These are phyloP conservation scores for Erysiphe pulchra DNA, from an alignment of 2,329 filamentous ascomycete species.

Conservation along the genomic window DNA sequence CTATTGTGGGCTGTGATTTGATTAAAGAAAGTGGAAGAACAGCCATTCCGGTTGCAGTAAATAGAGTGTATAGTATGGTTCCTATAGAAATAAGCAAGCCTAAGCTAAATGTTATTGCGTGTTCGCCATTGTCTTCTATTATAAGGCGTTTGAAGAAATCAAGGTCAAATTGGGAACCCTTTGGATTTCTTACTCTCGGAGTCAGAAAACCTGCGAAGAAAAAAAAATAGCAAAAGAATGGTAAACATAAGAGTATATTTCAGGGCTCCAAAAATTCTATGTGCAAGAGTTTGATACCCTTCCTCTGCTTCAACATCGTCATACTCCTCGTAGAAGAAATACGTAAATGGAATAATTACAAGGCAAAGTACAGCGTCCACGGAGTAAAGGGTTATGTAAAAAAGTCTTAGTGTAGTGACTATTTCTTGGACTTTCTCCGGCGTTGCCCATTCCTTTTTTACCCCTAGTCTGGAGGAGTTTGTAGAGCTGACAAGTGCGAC, in stretches of 20 bases:
- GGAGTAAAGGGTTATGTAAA: conserved; percentile 85
- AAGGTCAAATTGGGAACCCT: conserved; percentile 46
- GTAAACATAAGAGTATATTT: conserved; percentile 84
- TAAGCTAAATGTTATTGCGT: conserved; percentile 69
- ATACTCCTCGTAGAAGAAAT: conserved; percentile 96
- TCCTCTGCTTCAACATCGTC: conserved; percentile 72
- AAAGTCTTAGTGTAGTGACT: conserved; percentile 52
- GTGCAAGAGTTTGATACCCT: conserved; percentile 42
- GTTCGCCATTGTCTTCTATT: conserved; percentile 70
- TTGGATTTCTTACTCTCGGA: conserved; percentile 44
- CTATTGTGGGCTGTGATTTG: conserved; percentile 71
- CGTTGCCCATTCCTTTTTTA: conserved; percentile 87
- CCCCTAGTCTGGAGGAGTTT: conserved; percentile 44
- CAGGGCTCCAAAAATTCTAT: conserved; percentile 55
- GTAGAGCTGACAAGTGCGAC: conserved; percentile 87
- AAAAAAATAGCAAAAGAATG: conserved; percentile 52
- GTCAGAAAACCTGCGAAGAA: conserved; percentile 90
- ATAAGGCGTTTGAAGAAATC: conserved; percentile 80
- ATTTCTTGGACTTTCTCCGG: conserved; percentile 57
- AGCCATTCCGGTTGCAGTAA: conserved; percentile 72
- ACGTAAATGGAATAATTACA: conserved; percentile 76
- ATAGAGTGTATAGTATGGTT: conserved; percentile 63
- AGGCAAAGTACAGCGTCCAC: conserved; percentile 77
- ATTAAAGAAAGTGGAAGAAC: conserved; percentile 76
- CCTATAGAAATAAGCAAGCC: conserved; percentile 76